Conservation (phyloP, 805 yeast species). For the Lipomyces spencermartinsiae region DNA sequence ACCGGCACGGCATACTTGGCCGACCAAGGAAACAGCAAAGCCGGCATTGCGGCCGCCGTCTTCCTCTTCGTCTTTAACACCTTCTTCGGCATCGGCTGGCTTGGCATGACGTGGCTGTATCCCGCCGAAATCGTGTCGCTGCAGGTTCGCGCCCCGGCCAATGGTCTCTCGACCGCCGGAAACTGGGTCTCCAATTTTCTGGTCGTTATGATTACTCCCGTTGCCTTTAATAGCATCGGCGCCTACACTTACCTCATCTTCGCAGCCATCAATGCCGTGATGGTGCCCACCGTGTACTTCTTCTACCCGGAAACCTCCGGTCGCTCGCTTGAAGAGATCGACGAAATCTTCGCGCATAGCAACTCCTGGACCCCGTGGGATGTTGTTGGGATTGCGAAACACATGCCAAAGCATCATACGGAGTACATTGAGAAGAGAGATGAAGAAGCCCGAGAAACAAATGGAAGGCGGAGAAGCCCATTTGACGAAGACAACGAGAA, state of each 20-base stretch:
- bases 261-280: constrained; percentile 56
- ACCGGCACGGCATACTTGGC: constrained; percentile 50
- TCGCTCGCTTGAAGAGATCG: constrained; percentile 63
- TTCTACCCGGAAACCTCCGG: constrained; percentile 71
- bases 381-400: constrained; percentile 20
- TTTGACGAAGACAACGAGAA: too few relatives aligned
- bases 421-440: background rate
- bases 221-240: constrained; percentile 55
- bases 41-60: constrained; percentile 42
- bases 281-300: constrained; percentile 53
- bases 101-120: constrained; percentile 31
- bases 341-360: constrained; percentile 42
- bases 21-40: constrained; percentile 44
- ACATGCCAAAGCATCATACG: constrained; percentile 15
- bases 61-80: constrained; percentile 38
- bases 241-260: constrained; percentile 68
- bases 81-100: constrained; percentile 44
- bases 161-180: constrained; percentile 59
- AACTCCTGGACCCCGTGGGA: constrained; percentile 13
- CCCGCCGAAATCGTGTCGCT: constrained; percentile 57
- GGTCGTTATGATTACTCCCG: constrained; percentile 63
- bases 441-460: background rate
- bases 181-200: constrained; percentile 66
- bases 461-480: too few relatives aligned
- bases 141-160: constrained; percentile 58